Evolutionary conservation across 129 eudicot genomes (phyloP), one percentile per base, ranked within the genome.

Genomic region (Solidago caesia): DNA sequence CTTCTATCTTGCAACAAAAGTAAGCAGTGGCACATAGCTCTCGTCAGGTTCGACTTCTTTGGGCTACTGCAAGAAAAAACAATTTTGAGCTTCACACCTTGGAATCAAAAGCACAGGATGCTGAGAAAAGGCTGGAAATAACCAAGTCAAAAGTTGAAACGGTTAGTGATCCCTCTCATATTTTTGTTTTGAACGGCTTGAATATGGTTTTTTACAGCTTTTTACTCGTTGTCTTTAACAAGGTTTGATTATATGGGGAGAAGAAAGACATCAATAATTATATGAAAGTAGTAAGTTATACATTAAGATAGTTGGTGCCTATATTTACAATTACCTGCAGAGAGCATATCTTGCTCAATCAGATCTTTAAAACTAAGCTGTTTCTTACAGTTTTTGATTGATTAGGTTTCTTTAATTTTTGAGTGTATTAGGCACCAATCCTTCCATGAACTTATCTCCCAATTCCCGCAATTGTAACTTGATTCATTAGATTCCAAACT

Each of bases 61-160:
- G 96, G 96, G 91, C 16, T 52, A 85, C 81, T 57, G 87, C 88
- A 74, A 85, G 96, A 75, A 85, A 62, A 52, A 90, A 82, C 68
- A 89, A 90, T 75, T 83, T 86, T 82, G 89, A 88, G 76, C 85
- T 93, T 71, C 87, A 79, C 67, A 75, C 9, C 45, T 66, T 90
- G 70, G 86, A 93, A 78, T 65, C 72, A 14, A 88, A 81, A 78
- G 92, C 89, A 64, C 82, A 81, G 68, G 92, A 86, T 83, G 88
- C 96, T 70, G 92, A 88, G 72, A 75, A 78, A 48, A 77, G 79
- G 64, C 70, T 90, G 73, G 66, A 88, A 49, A 64, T 25, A 57
- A 77, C 80, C 65, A 69, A 89, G n/a, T 81, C 91, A 75, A 77
- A 72, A 79, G 84, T 85, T 78, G 91, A 82, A 80, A 78, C 26